phyloP scores from a whole-genome alignment of 129 eudicot species.

The Smallanthus sonchifolius region DNA sequence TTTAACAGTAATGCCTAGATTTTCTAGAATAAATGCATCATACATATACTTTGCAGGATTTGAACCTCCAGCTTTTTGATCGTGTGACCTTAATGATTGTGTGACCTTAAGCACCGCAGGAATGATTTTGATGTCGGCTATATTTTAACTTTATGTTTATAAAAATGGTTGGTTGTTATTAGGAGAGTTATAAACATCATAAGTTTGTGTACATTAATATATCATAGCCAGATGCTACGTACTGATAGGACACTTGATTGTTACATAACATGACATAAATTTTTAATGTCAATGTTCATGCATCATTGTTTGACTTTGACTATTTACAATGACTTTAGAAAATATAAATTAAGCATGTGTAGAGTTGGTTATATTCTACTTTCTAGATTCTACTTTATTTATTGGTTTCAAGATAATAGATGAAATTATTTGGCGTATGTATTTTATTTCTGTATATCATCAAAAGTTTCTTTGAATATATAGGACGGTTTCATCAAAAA shows the following conservation, averaged over 20 bases:
- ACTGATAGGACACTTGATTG: neutral
- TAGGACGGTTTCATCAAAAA: no score
- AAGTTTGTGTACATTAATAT: neutral
- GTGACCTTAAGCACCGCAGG: no score
- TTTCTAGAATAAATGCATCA: no score
- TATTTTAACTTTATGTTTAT: neutral
- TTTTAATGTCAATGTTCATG: neutral
- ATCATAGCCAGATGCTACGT: neutral
- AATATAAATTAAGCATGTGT: neutral
- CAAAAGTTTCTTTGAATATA: no score
- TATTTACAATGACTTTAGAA: neutral
- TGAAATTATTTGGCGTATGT: neutral
- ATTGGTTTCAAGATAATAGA: neutral
- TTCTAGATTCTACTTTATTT: neutral
- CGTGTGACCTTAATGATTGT: no score
- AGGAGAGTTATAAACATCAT: neutral
- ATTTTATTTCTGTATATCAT: neutral
- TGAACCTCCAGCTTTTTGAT: no score
- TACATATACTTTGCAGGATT: no score
- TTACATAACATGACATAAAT: neutral
- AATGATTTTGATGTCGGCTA: neutral
- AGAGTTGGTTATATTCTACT: neutral
- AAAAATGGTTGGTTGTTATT: neutral
- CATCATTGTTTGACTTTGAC: neutral
- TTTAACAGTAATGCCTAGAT: no score